Evolutionary conservation across 805 yeast genomes (phyloP), one percentile per base, ranked within the genome.

Genomic region (Komagataella pastoris): DNA sequence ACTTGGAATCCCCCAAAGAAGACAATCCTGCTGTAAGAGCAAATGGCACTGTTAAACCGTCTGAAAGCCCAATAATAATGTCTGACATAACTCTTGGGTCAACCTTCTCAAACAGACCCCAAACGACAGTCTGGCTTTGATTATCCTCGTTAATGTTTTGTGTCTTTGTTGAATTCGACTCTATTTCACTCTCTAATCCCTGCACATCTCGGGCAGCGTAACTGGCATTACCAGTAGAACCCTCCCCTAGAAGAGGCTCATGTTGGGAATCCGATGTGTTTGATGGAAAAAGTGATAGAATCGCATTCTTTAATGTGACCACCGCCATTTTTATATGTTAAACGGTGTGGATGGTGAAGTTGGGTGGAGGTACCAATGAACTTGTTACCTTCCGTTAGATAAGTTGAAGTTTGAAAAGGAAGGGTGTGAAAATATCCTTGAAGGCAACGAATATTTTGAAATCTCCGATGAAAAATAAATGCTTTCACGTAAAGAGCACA

Each of bases 31-130:
- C 98, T 1, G 98, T 93, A 58, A 93, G 76, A 1, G 99, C 99
- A 74, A 91, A 91, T n/a, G 99, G 99, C 46, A 91, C 99, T 0
- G 98, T 91, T 57, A 91, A 76, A 3, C 99, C 99, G 65, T 91
- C 99, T 43, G 93, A 83, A 50, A 91, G 77, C 4, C 99, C 99
- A 62, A 91, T 91, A 58, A 91, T 88, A 52, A 87, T 75, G 65
- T 91, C 98, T 48, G 93, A 83, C 84, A 91, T 87, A 23, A 90
- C 90, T 65, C 99, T 80, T 7, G 99, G 99, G 63, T 85, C 93
- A 50, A 85, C 73, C 48, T 70, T 76, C 44, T 74, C 75, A 54
- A 82, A 72, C 44, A 80, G 12, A 17, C 24, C 40, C 40, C 40
- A 30, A 30, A 30, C 14, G 40, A 30, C 40, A 30, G 40, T 30